phyloP scores from a whole-genome alignment of 495 filamentous ascomycete species.

The Penicillium odoratum region DNA sequence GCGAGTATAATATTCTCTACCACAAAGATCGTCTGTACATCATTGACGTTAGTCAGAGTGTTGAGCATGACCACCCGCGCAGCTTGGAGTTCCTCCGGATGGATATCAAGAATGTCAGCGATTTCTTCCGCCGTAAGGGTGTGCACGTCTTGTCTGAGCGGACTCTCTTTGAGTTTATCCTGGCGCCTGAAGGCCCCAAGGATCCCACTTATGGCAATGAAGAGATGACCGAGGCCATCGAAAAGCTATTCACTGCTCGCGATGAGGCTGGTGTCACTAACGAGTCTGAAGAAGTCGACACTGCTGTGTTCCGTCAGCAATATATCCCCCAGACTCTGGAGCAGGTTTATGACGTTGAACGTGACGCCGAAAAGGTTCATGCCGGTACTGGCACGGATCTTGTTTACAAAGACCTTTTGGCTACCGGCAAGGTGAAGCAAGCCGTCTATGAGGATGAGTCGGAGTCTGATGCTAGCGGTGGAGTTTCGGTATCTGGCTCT shows the following conservation, averaged over 20 bases:
- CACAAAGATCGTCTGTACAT: constrained; percentile 80
- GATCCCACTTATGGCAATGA: constrained; percentile 33
- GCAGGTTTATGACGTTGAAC: constrained; percentile 93
- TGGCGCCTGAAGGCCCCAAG: constrained; percentile 52
- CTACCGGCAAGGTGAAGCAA: constrained; percentile 60
- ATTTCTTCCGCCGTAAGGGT: constrained; percentile 85
- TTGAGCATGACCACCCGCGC: constrained; percentile 93
- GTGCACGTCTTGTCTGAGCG: constrained; percentile 76
- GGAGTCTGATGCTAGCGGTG: constrained; percentile 51
- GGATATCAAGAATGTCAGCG: constrained; percentile 94
- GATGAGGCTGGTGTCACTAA: constrained; percentile 42
- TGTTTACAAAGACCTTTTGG: constrained; percentile 76
- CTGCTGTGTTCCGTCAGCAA: constrained; percentile 89
- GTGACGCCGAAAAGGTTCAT: constrained; percentile 75
- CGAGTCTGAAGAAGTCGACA: constrained; percentile 66
- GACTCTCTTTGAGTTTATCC: constrained; percentile 77
- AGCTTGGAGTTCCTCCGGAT: constrained; percentile 90
- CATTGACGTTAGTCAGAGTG: constrained; percentile 96
- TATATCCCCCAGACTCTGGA: constrained; percentile 93
- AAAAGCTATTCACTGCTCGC: constrained; percentile 47
- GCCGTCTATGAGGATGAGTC: constrained; percentile 35
- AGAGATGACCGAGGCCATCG: constrained; percentile 49
- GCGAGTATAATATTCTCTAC: constrained; percentile 96
- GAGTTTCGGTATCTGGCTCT: constrained; percentile 41
- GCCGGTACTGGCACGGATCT: constrained; percentile 70